Conservation (phyloP, 257 asterid species). For the Solanum tacnaense region DNA sequence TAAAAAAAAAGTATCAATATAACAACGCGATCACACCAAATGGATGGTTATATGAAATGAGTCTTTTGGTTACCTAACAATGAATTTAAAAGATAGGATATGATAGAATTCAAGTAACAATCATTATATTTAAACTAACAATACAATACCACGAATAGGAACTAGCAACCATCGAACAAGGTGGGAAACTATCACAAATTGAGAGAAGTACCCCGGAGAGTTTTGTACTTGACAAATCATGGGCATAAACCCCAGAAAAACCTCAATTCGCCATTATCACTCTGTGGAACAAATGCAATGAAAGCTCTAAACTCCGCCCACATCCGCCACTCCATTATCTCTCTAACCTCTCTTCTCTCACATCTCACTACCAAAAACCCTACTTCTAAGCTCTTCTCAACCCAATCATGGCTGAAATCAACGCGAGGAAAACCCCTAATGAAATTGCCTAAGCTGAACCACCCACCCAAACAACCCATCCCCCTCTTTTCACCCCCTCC, state of each 20-base stretch:
- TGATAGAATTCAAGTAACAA: no score
- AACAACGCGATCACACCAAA: no score
- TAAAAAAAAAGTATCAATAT: no score
- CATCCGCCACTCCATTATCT: constrained; percentile 22
- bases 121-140: no score
- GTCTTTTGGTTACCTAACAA: no score
- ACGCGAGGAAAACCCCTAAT: constrained; percentile 20
- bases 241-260: background rate
- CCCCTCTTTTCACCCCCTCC: constrained; percentile 4
- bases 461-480: constrained; percentile 8
- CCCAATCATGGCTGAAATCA: constrained; percentile 17
- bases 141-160: no score
- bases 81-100: no score
- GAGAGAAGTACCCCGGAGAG: background rate
- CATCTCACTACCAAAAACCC: background rate
- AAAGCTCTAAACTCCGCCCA: background rate
- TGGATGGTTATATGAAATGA: no score
- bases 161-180: no score
- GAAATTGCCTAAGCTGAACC: constrained; percentile 1
- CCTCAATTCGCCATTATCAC: background rate
- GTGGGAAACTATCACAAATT: no score
- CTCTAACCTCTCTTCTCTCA: constrained; percentile 17
- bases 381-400: constrained; percentile 18
- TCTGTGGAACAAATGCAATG: background rate
- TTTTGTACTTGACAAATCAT: background rate